Percentiles rank a stretch among this genome's conserved stretches.
Conservation (phyloP, 805 yeast genomes). For the Spencermartinsiella europaea region DNA sequence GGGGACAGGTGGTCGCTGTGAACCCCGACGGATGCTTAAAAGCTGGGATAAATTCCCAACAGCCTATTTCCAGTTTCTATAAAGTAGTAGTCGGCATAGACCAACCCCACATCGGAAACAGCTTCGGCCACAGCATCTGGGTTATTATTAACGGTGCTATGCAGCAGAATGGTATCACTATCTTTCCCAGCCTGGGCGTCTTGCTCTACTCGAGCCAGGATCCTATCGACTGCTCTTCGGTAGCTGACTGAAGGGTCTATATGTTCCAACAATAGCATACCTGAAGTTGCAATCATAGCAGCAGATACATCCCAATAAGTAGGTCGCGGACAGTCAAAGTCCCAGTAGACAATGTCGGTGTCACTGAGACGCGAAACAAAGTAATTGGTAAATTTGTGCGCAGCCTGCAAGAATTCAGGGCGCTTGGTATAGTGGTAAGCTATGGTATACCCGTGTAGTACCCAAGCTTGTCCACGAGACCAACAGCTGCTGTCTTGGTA, state of each 20-base stretch:
- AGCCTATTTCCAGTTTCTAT: conserved; percentile 26
- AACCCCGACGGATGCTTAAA: no score
- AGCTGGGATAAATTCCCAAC: neutral
- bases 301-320: conserved; percentile 27
- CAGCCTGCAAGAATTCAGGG: conserved; percentile 24
- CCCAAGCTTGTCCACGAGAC: conserved; percentile 33
- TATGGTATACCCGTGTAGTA: conserved; percentile 26
- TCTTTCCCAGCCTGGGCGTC: conserved; percentile 21
- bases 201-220: conserved; percentile 19
- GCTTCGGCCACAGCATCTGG: conserved; percentile 17
- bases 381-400: conserved; percentile 21
- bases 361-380: conserved; percentile 21
- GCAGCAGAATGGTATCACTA: conserved; percentile 23
- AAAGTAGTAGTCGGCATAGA: conserved; percentile 31
- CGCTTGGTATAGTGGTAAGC: conserved; percentile 26
- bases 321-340: conserved; percentile 29
- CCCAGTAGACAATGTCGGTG: conserved; percentile 30
- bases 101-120: conserved; percentile 26
- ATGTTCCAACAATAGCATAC: conserved; percentile 25
- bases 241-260: conserved; percentile 15
- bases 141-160: conserved; percentile 28
- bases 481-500: conserved; percentile 27
- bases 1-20: no score
- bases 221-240: conserved; percentile 14
- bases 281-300: conserved; percentile 28